Evolutionary conservation across 208 protist genomes (phyloP), one percentile per base, ranked within the genome.

Genomic region (Acanthamoeba lenticulata): DNA sequence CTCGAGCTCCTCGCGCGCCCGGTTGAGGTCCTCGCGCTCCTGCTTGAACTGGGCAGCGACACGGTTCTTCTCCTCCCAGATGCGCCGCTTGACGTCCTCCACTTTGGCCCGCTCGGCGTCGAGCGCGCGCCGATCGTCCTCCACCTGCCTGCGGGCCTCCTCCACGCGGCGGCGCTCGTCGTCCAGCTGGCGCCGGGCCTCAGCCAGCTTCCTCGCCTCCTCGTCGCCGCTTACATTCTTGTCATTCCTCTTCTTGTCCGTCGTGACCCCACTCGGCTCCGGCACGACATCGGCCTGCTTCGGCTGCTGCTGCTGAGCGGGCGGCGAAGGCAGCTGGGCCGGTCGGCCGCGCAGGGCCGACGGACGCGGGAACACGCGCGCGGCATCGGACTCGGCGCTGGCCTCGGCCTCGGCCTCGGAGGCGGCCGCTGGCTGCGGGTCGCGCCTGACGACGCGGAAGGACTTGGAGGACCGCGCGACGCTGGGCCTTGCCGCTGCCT

Each of bases 11-110:
- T 44, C 42, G 74, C 74, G 74, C 44, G 45, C 74, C 42, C 34
- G n/a, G 11, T 34, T 52, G 27, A 85, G 36, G 17, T 32, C 74
- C 40, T 44, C 74, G 42, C 74, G 74, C 74, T 85, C 74, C 74
- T 85, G 74, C 29, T 52, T 44, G 44, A 85, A 85, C 74, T 85
- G 74, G n/a, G 74, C 74, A 19, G 74, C 74, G 74, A 85, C 40
- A 34, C 52, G 45, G 74, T 85, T 85, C 74, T 85, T 85, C 21
- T 85, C 74, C 42, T 85, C 74, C 74, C 74, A 85, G 42, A 85
- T 85, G 42, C 74, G 74, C 2, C 29, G 17, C 40, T 85, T 85
- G 24, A 85, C 74, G 15, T 85, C 74, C 42, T 85, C 74, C 42
- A 85, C 74, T n/a, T 85, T 85, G 21, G 42, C 74, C 74, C 52